Percentiles rank a stretch among this genome's conserved stretches.
Conservation (phyloP, 495 filamentous ascomycete species). For the Venustampulla echinocandica region DNA sequence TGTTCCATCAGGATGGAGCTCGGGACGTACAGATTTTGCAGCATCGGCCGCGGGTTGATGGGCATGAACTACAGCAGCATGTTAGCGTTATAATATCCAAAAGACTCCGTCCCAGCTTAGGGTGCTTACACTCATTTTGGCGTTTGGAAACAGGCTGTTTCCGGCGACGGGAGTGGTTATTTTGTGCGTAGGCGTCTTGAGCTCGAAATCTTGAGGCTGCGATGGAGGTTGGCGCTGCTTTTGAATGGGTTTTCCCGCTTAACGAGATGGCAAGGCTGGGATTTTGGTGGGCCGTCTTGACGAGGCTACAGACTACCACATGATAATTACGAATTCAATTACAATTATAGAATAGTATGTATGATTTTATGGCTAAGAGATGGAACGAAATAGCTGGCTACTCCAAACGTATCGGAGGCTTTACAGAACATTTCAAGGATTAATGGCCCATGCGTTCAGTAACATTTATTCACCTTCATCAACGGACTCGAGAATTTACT, state of each 20-base stretch:
- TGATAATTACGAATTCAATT: no score
- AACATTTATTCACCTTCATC: neutral
- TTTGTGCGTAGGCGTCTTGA: slow-evolving; percentile 5
- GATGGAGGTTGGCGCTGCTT: slow-evolving; percentile 8
- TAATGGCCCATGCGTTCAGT: no score
- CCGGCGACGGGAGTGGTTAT: slow-evolving; percentile 6
- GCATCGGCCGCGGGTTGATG: slow-evolving; percentile 82
- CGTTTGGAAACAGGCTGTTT: neutral
- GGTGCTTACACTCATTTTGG: slow-evolving; percentile 22
- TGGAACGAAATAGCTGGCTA: no score
- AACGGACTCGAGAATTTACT: neutral
- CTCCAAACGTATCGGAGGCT: no score
- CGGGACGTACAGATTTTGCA: slow-evolving; percentile 68
- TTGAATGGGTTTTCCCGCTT: slow-evolving; percentile 2
- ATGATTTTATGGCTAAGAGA: no score
- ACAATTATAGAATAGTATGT: no score
- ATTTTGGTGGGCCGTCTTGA: no score
- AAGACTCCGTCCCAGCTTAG: no score
- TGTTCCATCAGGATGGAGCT: neutral
- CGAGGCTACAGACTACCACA: no score
- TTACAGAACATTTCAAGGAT: no score
- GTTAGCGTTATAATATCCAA: no score
- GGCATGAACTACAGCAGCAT: slow-evolving; percentile 56
- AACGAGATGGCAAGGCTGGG: slow-evolving; percentile 14
- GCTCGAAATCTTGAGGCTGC: slow-evolving; percentile 17